Conservation (phyloP, 768 basidiomycete species). For the Tephrocybe sp. region DNA sequence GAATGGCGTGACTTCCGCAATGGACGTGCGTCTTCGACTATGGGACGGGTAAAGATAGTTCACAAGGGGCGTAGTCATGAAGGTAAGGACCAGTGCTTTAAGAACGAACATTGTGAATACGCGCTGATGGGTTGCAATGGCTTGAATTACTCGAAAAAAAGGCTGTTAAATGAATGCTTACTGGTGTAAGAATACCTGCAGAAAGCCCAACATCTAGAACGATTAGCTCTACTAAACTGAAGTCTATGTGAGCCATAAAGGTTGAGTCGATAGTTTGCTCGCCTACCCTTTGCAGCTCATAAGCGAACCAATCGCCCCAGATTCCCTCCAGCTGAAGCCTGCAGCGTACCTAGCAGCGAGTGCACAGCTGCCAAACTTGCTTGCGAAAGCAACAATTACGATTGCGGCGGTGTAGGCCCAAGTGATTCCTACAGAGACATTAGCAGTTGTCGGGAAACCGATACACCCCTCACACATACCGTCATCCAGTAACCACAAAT, state of each 20-base stretch:
- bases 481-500: slow-evolving; percentile 81
- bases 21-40: slow-evolving; percentile 42
- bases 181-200: slow-evolving; percentile 69
- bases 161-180: slow-evolving; percentile 20
- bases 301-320: slow-evolving; percentile 79
- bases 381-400: slow-evolving; percentile 68
- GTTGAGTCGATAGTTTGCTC: not conserved
- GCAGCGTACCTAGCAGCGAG: slow-evolving; percentile 62
- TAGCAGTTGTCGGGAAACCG: not conserved
- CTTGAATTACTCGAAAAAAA: not conserved
- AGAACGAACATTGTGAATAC: slow-evolving; percentile 97
- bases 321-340: slow-evolving; percentile 79
- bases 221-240: slow-evolving; percentile 85
- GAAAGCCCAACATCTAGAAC: slow-evolving; percentile 91
- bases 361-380: slow-evolving; percentile 88
- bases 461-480: slow-evolving; percentile 33
- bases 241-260: not conserved
- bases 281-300: slow-evolving; percentile 94
- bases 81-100: slow-evolving; percentile 77
- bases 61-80: slow-evolving; percentile 81
- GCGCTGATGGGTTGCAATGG: slow-evolving; percentile 27
- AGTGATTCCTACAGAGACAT: slow-evolving; percentile 48
- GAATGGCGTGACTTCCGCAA: slow-evolving; percentile 42
- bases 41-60: slow-evolving; percentile 63
- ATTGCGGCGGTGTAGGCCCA: slow-evolving; percentile 91